phyloP scores from a whole-genome alignment of 169 alveolate genomes.

The Plasmodium inui region DNA sequence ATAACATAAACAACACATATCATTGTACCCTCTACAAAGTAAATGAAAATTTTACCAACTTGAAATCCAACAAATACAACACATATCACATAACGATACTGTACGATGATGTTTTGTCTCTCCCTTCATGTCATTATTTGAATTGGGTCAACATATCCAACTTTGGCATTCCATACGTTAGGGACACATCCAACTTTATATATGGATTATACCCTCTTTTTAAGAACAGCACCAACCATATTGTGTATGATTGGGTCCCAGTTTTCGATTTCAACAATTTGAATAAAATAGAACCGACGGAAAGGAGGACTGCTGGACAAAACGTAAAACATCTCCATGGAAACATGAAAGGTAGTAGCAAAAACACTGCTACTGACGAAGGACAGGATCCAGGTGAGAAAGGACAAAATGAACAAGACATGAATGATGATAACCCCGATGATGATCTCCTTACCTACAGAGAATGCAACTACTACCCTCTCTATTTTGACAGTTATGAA shows the following conservation, averaged over 20 bases:
- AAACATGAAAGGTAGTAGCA: neutral
- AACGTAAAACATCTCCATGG: neutral
- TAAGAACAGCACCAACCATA: conserved; percentile 43
- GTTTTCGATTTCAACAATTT: conserved; percentile 53
- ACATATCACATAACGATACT: conserved; percentile 70
- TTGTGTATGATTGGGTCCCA: conserved; percentile 76
- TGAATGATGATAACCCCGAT: neutral
- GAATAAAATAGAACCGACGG: neutral
- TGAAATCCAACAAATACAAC: conserved; percentile 60
- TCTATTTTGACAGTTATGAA: conserved; percentile 68
- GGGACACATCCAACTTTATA: conserved; percentile 67
- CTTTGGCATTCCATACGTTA: conserved; percentile 69
- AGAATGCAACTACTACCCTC: conserved; percentile 43
- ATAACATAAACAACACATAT: conserved; percentile 62
- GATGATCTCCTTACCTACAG: neutral
- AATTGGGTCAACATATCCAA: conserved; percentile 74
- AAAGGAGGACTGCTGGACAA: neutral
- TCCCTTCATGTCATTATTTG: conserved; percentile 66
- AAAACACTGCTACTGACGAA: neutral
- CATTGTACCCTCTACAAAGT: conserved; percentile 70
- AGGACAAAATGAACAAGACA: neutral
- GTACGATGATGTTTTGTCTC: conserved; percentile 66
- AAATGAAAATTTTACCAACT: conserved; percentile 64
- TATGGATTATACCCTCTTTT: conserved; percentile 70
- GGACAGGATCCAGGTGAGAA: neutral